Percentiles rank a stretch among this genome's conserved stretches.
phyloP scores from a whole-genome alignment of 768 basidiomycete species.

The Tulasnella sp. region DNA sequence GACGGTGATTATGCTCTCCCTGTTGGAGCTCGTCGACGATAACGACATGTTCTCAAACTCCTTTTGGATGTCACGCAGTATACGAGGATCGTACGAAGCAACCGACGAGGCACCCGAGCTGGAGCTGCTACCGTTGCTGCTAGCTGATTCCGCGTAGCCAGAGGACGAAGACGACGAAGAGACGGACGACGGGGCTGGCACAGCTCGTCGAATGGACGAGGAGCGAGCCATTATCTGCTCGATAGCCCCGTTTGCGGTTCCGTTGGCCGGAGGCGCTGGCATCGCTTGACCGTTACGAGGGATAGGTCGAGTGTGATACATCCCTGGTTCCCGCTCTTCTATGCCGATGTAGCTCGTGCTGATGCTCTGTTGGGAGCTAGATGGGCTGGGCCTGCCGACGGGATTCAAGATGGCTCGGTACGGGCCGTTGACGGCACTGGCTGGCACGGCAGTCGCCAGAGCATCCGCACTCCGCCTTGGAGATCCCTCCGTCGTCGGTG shows the following conservation, averaged over 20 bases:
- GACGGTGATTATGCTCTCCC: conserved; percentile 35
- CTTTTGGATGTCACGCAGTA: not conserved
- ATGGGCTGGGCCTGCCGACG: not conserved
- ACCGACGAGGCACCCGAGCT: conserved; percentile 21
- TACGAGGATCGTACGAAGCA: not conserved
- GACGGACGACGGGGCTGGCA: not conserved
- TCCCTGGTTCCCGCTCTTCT: conserved; percentile 2
- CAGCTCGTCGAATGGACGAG: not conserved
- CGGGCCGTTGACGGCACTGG: not conserved
- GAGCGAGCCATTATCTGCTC: not conserved
- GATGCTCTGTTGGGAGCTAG: conserved; percentile 9
- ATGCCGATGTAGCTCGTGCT: conserved; percentile 7
- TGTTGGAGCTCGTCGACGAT: conserved; percentile 10
- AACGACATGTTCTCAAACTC: not conserved
- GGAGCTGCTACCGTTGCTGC: conserved; percentile 4
- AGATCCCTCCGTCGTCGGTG: not conserved
- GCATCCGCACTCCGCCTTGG: not conserved
- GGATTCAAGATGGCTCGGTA: not conserved
- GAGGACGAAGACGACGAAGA: conserved; percentile 9
- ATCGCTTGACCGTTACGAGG: not conserved
- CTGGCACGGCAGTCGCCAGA: not conserved
- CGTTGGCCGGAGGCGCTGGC: not conserved
- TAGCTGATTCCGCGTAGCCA: conserved; percentile 1
- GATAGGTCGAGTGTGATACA: conserved; percentile 9
- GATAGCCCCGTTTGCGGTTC: not conserved